Evolutionary conservation across 108 stramenopile genomes (phyloP).

Genomic region (Stephanodiscus minutulus): DNA sequence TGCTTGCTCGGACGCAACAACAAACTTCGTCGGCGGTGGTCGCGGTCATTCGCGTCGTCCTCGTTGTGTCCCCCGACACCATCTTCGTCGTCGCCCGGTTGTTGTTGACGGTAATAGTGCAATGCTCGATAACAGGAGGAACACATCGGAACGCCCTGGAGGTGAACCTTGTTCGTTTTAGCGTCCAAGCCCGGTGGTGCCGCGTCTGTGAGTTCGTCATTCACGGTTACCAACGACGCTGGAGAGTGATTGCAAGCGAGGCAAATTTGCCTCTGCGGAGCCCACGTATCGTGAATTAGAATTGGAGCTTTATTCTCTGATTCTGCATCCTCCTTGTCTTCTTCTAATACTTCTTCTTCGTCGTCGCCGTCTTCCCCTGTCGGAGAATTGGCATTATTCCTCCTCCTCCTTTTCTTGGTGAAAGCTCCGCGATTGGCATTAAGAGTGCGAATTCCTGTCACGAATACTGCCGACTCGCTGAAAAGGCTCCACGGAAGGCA

Average conservation of each 20-base stretch:
- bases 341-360: background rate
- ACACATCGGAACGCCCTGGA: constrained; percentile 18
- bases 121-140: constrained; percentile 17
- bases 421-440: background rate
- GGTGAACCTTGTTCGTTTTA: background rate
- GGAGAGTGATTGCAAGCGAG: constrained; percentile 30
- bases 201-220: constrained; percentile 26
- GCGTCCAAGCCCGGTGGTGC: constrained; percentile 14
- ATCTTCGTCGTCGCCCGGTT: background rate
- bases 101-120: constrained; percentile 4
- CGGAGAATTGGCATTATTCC: background rate
- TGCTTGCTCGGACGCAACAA: background rate
- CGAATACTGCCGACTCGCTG: constrained; percentile 34
- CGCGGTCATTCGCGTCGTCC: background rate
- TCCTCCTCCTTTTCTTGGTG: background rate
- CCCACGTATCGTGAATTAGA: constrained; percentile 35
- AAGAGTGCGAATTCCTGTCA: constrained; percentile 39
- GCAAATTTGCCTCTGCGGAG: constrained; percentile 15
- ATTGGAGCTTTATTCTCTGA: constrained; percentile 3
- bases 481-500: constrained; percentile 10
- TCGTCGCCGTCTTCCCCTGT: background rate
- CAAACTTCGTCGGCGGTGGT: background rate
- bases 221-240: constrained; percentile 33
- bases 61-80: background rate
- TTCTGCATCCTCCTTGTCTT: background rate